phyloP scores from a whole-genome alignment of 805 yeast genomes.

The Pichia manshurica region DNA sequence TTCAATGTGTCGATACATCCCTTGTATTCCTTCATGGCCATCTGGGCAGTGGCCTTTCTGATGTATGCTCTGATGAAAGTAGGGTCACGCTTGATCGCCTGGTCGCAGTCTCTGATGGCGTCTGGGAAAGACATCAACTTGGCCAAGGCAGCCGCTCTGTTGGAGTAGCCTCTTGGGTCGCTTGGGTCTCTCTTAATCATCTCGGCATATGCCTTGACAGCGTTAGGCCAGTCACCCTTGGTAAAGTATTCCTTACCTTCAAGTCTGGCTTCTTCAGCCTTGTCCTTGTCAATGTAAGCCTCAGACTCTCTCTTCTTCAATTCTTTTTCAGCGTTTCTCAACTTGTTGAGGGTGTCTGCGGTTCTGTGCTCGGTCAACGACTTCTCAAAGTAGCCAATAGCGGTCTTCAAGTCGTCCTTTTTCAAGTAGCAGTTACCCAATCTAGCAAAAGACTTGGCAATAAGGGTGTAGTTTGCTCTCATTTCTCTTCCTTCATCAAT shows the following conservation, averaged over 20 bases:
- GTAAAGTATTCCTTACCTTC: constrained; percentile 86
- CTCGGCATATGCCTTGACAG: constrained; percentile 90
- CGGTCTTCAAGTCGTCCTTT: constrained; percentile 62
- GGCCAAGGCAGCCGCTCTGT: constrained; percentile 95
- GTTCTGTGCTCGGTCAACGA: constrained; percentile 96
- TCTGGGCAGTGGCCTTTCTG: constrained; percentile 91
- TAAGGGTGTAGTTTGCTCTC: constrained; percentile 85
- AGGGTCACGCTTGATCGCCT: constrained; percentile 85
- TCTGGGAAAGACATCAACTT: constrained; percentile 97
- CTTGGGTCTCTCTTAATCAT: constrained; percentile 96
- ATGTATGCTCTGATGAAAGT: constrained; percentile 89
- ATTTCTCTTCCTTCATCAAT: constrained; percentile 83
- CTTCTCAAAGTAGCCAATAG: constrained; percentile 76
- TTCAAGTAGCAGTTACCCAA: constrained; percentile 80
- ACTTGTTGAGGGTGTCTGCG: constrained; percentile 83
- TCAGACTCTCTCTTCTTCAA: constrained; percentile 72
- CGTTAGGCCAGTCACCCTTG: constrained; percentile 93
- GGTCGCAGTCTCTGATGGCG: constrained; percentile 86
- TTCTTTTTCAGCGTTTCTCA: constrained; percentile 82
- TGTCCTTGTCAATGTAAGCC: constrained; percentile 78
- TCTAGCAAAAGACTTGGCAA: constrained; percentile 92
- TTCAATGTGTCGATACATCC: constrained; percentile 77
- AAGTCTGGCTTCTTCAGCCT: constrained; percentile 93
- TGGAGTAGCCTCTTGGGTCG: constrained; percentile 94
- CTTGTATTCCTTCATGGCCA: constrained; percentile 83